These are phyloP conservation scores for Ogataea methanolica DNA, from an alignment of 805 yeast genomes.

Conservation along the genomic window DNA sequence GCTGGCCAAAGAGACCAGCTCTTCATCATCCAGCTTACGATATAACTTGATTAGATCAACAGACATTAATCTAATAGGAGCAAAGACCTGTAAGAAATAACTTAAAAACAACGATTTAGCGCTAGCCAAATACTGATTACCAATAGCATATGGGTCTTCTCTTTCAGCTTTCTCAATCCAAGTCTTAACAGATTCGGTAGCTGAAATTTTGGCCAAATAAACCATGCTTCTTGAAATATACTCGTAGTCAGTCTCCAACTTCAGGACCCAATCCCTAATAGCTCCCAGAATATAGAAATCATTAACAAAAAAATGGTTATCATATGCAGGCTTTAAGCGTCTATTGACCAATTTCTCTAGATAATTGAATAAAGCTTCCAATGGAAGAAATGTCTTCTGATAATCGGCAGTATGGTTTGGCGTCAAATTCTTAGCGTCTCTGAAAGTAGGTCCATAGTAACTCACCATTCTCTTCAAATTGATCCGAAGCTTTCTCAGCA, in stretches of 20 bases:
- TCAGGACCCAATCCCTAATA: slow-evolving; percentile 23
- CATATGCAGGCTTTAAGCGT: slow-evolving; percentile 25
- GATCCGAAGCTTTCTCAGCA: slow-evolving; percentile 22
- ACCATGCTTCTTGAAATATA: slow-evolving; percentile 27
- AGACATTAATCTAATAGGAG: slow-evolving; percentile 25
- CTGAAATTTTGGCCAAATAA: slow-evolving; percentile 25
- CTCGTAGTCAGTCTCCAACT: slow-evolving; percentile 22
- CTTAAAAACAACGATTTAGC: slow-evolving; percentile 27
- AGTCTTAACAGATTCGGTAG: slow-evolving; percentile 21
- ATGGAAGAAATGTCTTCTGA: slow-evolving; percentile 25
- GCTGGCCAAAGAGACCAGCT: slow-evolving; percentile 9
- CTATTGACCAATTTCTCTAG: slow-evolving; percentile 22
- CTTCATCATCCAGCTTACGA: slow-evolving; percentile 12
- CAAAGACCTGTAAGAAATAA: slow-evolving; percentile 27
- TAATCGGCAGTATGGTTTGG: slow-evolving; percentile 17
- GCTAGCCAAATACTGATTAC: slow-evolving; percentile 23
- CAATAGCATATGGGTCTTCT: slow-evolving; percentile 14
- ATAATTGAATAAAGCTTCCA: slow-evolving; percentile 20
- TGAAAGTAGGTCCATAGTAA: slow-evolving; percentile 26
- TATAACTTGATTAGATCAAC: slow-evolving; percentile 21
- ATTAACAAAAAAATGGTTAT: slow-evolving; percentile 24
- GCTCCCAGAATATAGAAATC: slow-evolving; percentile 23
- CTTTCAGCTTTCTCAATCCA: slow-evolving; percentile 19
- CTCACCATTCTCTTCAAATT: slow-evolving; percentile 25
- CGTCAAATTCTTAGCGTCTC: slow-evolving; percentile 14